Evolutionary conservation across 768 basidiomycete species (phyloP).

Genomic region (Collybia sordida): DNA sequence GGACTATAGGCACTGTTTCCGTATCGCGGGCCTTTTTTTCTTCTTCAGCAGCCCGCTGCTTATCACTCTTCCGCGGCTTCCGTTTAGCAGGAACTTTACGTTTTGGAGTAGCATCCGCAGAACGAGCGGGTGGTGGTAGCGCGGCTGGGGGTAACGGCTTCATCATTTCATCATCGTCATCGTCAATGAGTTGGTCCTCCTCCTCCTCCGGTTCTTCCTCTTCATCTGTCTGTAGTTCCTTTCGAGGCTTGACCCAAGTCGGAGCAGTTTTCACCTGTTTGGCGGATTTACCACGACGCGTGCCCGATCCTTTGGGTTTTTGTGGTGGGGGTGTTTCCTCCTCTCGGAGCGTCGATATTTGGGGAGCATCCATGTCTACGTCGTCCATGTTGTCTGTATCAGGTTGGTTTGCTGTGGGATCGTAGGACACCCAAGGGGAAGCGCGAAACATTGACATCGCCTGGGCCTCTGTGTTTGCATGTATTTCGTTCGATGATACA

Average conservation of each 20-base stretch:
- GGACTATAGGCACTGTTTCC: constrained; percentile 27
- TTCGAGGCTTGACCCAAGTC: constrained; percentile 18
- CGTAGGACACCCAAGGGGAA: constrained; percentile 62
- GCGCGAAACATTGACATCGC: constrained; percentile 54
- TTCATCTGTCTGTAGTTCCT: constrained; percentile 36
- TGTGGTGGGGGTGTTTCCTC: constrained; percentile 69
- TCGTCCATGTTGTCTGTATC: constrained; percentile 40
- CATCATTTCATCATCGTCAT: constrained; percentile 42
- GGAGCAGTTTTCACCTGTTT: constrained; percentile 11
- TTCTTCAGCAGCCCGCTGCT: constrained; percentile 38
- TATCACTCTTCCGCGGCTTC: constrained; percentile 54
- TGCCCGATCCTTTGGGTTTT: constrained; percentile 28
- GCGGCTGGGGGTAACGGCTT: constrained; percentile 29
- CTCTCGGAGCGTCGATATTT: constrained; percentile 75
- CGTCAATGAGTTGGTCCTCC: constrained; percentile 82
- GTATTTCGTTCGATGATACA: constrained; percentile 27
- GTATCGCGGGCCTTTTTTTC: constrained; percentile 51
- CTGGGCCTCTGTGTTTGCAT: constrained; percentile 32
- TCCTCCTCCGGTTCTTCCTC: constrained; percentile 69
- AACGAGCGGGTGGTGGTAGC: constrained; percentile 23
- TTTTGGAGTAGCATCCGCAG: constrained; percentile 40
- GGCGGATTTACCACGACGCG: constrained; percentile 12
- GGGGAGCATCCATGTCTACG: constrained; percentile 76
- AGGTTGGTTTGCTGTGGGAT: constrained; percentile 32
- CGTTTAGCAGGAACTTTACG: constrained; percentile 50